Conservation (phyloP, 768 basidiomycete species). For the Lentinus tigrinus region DNA sequence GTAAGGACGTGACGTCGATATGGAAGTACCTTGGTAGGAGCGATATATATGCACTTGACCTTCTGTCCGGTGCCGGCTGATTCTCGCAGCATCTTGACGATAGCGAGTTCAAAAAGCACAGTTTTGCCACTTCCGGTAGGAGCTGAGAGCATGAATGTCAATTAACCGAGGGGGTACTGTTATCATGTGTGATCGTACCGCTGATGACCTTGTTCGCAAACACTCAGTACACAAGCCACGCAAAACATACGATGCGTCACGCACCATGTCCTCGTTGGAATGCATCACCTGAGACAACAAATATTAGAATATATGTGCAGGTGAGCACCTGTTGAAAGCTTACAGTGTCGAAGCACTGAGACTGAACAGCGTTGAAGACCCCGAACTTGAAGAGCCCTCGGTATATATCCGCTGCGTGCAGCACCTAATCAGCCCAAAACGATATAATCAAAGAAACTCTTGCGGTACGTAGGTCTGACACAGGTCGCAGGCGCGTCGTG, state of each 20-base stretch:
- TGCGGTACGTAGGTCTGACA: conserved; percentile 68
- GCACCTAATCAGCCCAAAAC: not conserved
- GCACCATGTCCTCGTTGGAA: conserved; percentile 65
- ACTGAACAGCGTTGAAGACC: conserved; percentile 91
- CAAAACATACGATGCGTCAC: conserved; percentile 9
- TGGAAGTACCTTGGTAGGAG: conserved; percentile 76
- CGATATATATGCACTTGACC: conserved; percentile 86
- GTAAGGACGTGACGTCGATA: not conserved
- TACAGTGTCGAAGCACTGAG: conserved; percentile 76
- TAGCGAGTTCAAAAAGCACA: conserved; percentile 87
- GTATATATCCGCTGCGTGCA: conserved; percentile 71
- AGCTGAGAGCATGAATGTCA: conserved; percentile 46
- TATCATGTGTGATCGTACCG: not conserved
- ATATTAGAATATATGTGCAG: not conserved
- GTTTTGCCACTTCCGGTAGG: conserved; percentile 98
- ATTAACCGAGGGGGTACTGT: conserved; percentile 27
- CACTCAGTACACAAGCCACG: not conserved
- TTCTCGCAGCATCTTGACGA: conserved; percentile 68
- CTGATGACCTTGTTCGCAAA: not conserved
- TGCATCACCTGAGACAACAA: conserved; percentile 47
- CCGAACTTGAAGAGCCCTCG: conserved; percentile 83
- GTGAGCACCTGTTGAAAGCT: conserved; percentile 19
- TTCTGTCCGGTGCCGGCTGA: conserved; percentile 33
- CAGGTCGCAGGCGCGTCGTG: conserved; percentile 59
- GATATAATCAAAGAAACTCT: conserved; percentile 2